These are phyloP conservation scores for Phaffia rhodozyma DNA, from an alignment of 1,284 basidiomycete species.

Conservation along the genomic window DNA sequence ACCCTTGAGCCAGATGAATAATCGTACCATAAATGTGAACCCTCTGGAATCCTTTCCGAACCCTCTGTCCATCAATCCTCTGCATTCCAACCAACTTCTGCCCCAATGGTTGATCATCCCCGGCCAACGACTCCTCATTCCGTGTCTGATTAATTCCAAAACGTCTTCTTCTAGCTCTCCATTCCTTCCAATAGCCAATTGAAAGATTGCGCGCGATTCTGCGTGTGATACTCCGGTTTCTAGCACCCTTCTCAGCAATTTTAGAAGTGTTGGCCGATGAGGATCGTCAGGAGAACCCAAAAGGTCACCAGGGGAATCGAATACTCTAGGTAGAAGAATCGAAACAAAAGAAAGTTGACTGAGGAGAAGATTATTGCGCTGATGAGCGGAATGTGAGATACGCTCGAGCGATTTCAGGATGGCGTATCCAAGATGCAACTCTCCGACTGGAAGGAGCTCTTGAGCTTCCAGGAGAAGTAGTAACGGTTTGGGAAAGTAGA, in stretches of 20 bases:
- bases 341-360: conserved; percentile 43
- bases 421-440: conserved; percentile 33
- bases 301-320: conserved; percentile 29
- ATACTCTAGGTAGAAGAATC: conserved; percentile 39
- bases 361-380: conserved; percentile 55
- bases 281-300: conserved; percentile 18
- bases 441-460: conserved; percentile 20
- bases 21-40: conserved; percentile 6
- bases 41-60: conserved; percentile 10
- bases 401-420: conserved; percentile 51
- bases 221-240: conserved; percentile 56
- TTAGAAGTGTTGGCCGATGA: conserved; percentile 39
- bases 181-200: conserved; percentile 25
- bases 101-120: conserved; percentile 6
- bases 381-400: conserved; percentile 43
- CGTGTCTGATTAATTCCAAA: conserved; percentile 1
- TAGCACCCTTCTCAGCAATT: conserved; percentile 49
- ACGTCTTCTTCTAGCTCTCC: conserved; percentile 8
- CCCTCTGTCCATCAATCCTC: neutral
- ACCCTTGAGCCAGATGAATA: neutral
- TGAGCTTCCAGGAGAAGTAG: conserved; percentile 18
- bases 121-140: conserved; percentile 14
- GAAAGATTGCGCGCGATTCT: conserved; percentile 50
- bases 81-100: conserved; percentile 5
- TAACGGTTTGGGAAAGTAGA: conserved; percentile 19